Evolutionary conservation across 1,139 yeast species (phyloP), one percentile per base, ranked within the genome.

Genomic region (Suhomyces ambrosiae): DNA sequence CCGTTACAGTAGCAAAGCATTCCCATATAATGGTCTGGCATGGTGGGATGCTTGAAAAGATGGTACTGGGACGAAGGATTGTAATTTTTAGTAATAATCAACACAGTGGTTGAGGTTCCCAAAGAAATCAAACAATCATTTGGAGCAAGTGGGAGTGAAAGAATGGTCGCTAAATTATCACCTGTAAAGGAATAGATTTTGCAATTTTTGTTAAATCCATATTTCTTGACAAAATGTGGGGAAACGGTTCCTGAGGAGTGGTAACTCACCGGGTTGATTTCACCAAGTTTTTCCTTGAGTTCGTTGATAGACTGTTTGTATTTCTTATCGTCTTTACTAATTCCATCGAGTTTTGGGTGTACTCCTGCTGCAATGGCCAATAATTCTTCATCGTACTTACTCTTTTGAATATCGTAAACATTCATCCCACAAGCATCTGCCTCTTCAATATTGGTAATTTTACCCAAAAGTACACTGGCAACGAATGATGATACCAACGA

Each of bases 1-100:
- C 97, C 97, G 58, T 89, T 89, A 57, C 95, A 86, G 58, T 89
- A 89, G 58, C 97, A 89, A 40, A 89, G 79, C 97, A 89, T 89
- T 23, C 95, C 96, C 97, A 89, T 89, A 59, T 81, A 90, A 32
- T 82, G 80, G 23, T 72, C 74, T 0, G 80, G 77, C 49, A 85
- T 75, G 0, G 95, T 83, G 5, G 97, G 97, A 56, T 89, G 97
- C 43, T 80, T 78, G 64, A 89, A 89, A 48, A 88, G 61, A 55
- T 89, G 97, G 58, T 88, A 89, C 50, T 82, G 85, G 3, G 89
- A 79, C 1, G 92, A 83, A 2, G 97, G 90, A 18, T 72, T 74
- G 56, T 83, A 89, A 41, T 80, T 74, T 42, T 86, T 83, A 4
- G 97, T 89, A 27, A 88, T 81, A 34, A 89, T 66, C 27, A 89